phyloP scores from a whole-genome alignment of 208 protist genomes.

The Naegleria lovaniensis region DNA sequence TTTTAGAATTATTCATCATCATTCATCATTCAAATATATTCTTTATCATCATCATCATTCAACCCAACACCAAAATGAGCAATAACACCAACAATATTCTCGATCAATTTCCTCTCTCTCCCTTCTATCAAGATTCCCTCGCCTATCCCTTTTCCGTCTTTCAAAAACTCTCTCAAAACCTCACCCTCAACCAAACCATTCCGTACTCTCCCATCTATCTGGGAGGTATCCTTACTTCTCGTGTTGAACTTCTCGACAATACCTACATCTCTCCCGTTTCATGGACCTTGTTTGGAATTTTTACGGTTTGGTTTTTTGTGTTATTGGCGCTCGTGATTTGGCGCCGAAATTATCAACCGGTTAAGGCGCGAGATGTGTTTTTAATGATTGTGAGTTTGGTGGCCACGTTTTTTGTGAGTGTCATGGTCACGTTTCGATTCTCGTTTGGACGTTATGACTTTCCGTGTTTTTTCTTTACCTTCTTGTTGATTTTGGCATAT shows the following conservation, averaged over 20 bases:
- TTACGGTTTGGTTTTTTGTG: neutral
- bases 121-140: too few species aligned
- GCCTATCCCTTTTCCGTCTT: too few species aligned
- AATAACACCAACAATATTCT: too few species aligned
- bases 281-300: neutral
- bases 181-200: too few species aligned
- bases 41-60: too few species aligned
- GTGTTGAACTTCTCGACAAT: neutral
- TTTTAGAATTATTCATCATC: too few species aligned
- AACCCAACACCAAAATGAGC: too few species aligned
- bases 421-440: neutral
- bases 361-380: neutral
- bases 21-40: too few species aligned
- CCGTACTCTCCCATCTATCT: too few species aligned
- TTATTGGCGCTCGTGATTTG: neutral
- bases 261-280: neutral
- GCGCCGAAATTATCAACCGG: neutral
- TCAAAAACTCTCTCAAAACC: too few species aligned
- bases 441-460: neutral
- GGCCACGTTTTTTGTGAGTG: neutral
- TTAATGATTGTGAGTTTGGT: neutral
- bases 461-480: neutral
- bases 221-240: neutral
- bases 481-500: neutral
- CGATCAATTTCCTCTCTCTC: too few species aligned